Evolutionary conservation across 208 protist species (phyloP).

Genomic region (Acanthamoeba healyi): DNA sequence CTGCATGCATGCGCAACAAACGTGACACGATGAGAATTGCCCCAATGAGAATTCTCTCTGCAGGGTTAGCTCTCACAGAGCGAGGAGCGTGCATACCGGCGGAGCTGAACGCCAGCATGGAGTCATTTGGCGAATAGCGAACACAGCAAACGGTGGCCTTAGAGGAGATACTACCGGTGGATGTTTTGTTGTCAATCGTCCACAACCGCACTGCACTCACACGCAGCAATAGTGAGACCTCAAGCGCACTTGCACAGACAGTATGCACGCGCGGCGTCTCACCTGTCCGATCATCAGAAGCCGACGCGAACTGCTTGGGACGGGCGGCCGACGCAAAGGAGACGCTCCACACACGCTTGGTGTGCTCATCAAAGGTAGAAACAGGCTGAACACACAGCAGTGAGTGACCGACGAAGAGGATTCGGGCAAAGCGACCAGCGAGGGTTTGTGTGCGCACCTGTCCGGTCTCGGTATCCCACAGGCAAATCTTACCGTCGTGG

Average conservation of each 20-base stretch:
- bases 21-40: too few species aligned
- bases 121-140: conserved; percentile 16
- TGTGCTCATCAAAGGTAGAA: conserved; percentile 22
- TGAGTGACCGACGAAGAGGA: too few species aligned
- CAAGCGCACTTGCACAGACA: not conserved
- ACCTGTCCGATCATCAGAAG: not conserved
- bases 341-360: conserved; percentile 23
- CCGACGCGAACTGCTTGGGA: conserved; percentile 24
- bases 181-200: not conserved
- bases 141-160: not conserved
- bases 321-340: not conserved
- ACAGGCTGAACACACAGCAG: not conserved
- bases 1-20: not conserved
- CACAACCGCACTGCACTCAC: not conserved
- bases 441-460: not conserved
- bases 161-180: not conserved
- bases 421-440: too few species aligned
- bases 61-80: not conserved
- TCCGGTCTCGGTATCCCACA: conserved; percentile 7
- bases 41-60: too few species aligned
- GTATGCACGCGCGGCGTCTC: not conserved
- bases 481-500: conserved; percentile 43
- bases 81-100: not conserved
- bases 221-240: too few species aligned
- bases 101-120: not conserved